A percentile compares a stretch with the other conserved stretches of the same genome.
phyloP scores from a whole-genome alignment of 192 early-diverging fungal species.

The Backusella macrospora region DNA sequence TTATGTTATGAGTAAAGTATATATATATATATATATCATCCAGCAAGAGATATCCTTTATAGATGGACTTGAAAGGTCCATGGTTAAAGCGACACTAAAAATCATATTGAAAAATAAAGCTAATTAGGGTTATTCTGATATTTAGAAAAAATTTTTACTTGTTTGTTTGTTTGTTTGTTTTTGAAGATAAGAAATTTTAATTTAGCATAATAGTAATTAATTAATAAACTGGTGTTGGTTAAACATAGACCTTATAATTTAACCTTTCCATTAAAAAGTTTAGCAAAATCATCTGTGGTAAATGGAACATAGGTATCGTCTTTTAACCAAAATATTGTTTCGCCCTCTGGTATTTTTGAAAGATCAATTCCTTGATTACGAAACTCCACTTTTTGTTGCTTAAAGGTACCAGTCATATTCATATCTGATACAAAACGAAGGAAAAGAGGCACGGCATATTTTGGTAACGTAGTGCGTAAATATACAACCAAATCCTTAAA shows the following conservation, averaged over 20 bases:
- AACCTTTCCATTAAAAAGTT: slow-evolving; percentile 26
- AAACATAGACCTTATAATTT: slow-evolving; percentile 21
- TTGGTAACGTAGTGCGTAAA: slow-evolving; percentile 47
- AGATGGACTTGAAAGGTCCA: too few species aligned
- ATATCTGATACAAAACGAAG: slow-evolving; percentile 54
- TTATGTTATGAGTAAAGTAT: too few species aligned
- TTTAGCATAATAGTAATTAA: too few species aligned
- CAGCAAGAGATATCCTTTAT: too few species aligned
- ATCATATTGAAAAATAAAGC: too few species aligned
- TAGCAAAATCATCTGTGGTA: slow-evolving; percentile 26
- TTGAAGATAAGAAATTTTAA: too few species aligned
- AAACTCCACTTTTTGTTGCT: slow-evolving; percentile 53
- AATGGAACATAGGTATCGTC: slow-evolving; percentile 49
- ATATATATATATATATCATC: too few species aligned
- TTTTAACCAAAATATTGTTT: slow-evolving; percentile 46
- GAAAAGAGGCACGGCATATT: slow-evolving; percentile 71
- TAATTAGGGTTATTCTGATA: too few species aligned
- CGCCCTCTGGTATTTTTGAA: slow-evolving; percentile 29
- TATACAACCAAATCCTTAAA: slow-evolving; percentile 41
- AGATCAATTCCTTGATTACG: slow-evolving; percentile 53
- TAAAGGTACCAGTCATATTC: slow-evolving; percentile 56
- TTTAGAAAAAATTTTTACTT: too few species aligned
- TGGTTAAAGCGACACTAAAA: too few species aligned
- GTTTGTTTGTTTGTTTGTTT: too few species aligned
- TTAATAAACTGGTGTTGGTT: too few species aligned